Percentiles rank a stretch among this genome's conserved stretches.
phyloP scores from a whole-genome alignment of 73 alveolate genomes.

The Tetrahymena thermophila region DNA sequence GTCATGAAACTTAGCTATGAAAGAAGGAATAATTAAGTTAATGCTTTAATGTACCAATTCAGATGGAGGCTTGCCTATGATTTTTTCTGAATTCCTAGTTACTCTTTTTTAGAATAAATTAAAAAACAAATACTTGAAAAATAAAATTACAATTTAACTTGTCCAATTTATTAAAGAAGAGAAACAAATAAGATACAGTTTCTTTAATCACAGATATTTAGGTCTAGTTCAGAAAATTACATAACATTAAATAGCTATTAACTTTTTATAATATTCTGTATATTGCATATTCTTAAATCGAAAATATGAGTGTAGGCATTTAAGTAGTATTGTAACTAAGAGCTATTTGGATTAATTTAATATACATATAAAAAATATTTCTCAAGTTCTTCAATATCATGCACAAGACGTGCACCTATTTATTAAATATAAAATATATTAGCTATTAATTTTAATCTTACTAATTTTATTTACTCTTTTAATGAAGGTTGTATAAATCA shows the following conservation, averaged over 20 bases:
- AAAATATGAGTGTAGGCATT: neutral
- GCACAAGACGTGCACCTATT: neutral
- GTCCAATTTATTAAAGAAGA: neutral
- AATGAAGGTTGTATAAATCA: neutral
- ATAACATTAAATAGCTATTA: neutral
- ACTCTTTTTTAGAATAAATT: neutral
- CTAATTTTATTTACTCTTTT: neutral
- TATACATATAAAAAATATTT: neutral
- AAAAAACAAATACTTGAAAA: no score
- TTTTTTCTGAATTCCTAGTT: neutral
- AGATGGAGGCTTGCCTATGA: neutral
- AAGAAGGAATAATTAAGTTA: neutral
- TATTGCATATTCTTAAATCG: neutral
- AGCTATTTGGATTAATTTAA: neutral
- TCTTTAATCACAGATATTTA: neutral
- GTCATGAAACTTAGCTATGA: neutral
- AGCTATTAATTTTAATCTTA: no score
- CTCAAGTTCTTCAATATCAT: neutral
- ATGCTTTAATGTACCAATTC: neutral
- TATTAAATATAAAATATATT: no score
- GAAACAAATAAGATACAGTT: neutral
- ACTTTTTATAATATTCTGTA: neutral
- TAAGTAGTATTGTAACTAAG: neutral
- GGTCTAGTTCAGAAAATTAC: neutral
- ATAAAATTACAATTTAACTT: neutral